A percentile compares a stretch with the other conserved stretches of the same genome.
Conservation (phyloP, 768 basidiomycete species). For the Boletales sp. region DNA sequence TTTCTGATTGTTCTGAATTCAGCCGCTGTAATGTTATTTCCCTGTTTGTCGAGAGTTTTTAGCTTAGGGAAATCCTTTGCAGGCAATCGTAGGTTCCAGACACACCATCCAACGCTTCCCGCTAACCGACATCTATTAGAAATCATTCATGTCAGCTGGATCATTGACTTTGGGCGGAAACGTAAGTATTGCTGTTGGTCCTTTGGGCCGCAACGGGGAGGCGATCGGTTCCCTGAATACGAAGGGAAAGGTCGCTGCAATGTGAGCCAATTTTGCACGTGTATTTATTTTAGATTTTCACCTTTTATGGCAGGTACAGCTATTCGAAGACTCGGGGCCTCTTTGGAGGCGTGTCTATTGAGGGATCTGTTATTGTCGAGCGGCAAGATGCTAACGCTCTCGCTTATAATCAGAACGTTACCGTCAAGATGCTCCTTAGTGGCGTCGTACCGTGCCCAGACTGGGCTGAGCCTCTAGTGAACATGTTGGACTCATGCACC, state of each 20-base stretch:
- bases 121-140: conserved; percentile 36
- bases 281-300: neutral
- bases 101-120: neutral
- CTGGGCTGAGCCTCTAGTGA: conserved; percentile 76
- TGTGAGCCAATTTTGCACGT: conserved; percentile 44
- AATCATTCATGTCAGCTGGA: conserved; percentile 93
- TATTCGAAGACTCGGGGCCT: conserved; percentile 91
- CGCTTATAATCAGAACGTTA: conserved; percentile 74
- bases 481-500: conserved; percentile 69
- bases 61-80: neutral
- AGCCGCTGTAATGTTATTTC: conserved; percentile 49
- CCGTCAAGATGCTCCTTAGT: conserved; percentile 74
- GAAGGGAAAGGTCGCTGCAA: conserved; percentile 86
- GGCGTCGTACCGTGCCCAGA: conserved; percentile 70
- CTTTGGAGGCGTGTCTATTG: conserved; percentile 87
- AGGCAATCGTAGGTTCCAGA: conserved; percentile 59
- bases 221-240: conserved; percentile 80
- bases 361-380: conserved; percentile 90
- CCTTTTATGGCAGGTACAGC: conserved; percentile 57
- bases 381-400: conserved; percentile 88
- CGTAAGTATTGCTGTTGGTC: conserved; percentile 85
- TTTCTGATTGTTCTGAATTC: conserved; percentile 89
- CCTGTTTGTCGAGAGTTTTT: conserved; percentile 2
- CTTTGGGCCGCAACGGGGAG: conserved; percentile 91
- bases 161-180: conserved; percentile 89